Conservation (phyloP, 495 filamentous ascomycete species). For the Penicillium canariense region DNA sequence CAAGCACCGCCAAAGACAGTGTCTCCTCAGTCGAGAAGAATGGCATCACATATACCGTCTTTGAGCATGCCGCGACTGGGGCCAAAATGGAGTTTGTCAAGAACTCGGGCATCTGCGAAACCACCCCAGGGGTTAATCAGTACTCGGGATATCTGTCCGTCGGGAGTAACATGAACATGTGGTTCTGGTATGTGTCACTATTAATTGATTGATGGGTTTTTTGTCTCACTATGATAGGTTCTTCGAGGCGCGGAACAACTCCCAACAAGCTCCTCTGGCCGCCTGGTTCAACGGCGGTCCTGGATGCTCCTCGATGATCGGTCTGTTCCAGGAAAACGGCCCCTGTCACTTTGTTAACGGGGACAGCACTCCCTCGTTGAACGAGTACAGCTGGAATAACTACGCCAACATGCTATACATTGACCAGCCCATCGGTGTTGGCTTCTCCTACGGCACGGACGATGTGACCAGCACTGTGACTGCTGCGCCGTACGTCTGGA, state of each 20-base stretch:
- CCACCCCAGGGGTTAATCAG: conserved; percentile 53
- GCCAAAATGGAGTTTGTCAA: conserved; percentile 52
- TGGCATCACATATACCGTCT: conserved; percentile 48
- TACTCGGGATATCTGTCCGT: conserved; percentile 57
- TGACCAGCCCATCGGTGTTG: conserved; percentile 45
- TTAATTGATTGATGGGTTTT: not conserved
- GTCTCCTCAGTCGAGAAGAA: conserved; percentile 39
- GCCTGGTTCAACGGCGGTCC: conserved; percentile 59
- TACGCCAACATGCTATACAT: conserved; percentile 37
- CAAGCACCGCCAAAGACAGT: conserved; percentile 3
- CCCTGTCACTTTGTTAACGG: conserved; percentile 30
- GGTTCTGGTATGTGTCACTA: conserved; percentile 43
- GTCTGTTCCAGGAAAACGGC: conserved; percentile 36
- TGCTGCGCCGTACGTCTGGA: conserved; percentile 55
- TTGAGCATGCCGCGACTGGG: conserved; percentile 52
- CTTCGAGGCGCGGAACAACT: conserved; percentile 56
- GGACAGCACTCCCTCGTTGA: not conserved
- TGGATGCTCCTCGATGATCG: conserved; percentile 40
- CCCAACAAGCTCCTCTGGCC: conserved; percentile 48
- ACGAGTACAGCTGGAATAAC: not conserved
- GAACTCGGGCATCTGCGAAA: conserved; percentile 57
- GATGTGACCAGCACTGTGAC: conserved; percentile 47
- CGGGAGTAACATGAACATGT: conserved; percentile 54
- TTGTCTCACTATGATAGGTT: conserved; percentile 23
- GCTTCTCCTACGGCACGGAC: conserved; percentile 51